Evolutionary conservation across 2,329 filamentous ascomycete genomes (phyloP).

Genomic region (Epichloe festucae): DNA sequence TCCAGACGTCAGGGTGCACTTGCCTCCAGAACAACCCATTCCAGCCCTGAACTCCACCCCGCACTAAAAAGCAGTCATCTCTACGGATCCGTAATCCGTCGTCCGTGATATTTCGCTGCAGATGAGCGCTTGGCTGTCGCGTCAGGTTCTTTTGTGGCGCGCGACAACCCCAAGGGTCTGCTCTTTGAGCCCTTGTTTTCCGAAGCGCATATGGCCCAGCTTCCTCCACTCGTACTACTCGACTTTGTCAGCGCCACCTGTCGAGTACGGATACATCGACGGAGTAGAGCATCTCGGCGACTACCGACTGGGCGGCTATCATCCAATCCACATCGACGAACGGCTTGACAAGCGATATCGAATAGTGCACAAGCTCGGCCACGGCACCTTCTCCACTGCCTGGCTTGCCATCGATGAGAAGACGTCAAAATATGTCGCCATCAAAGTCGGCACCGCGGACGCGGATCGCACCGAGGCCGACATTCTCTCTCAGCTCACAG

Average conservation of each 20-base stretch:
- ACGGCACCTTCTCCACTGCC: conserved; percentile 16
- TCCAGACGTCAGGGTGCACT: too few relatives aligned
- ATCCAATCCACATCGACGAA: conserved; percentile 28
- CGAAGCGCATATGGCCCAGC: neutral
- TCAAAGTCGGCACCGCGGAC: conserved; percentile 21
- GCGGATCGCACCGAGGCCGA: conserved; percentile 10
- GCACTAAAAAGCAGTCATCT: too few relatives aligned
- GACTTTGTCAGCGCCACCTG: neutral
- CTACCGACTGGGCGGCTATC: conserved; percentile 16
- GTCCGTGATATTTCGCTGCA: conserved; percentile 12
- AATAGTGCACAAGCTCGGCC: conserved; percentile 28
- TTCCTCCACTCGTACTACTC: conserved; percentile 1
- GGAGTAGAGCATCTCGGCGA: conserved; percentile 13
- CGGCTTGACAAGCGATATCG: conserved; percentile 24
- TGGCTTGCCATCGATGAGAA: conserved; percentile 21
- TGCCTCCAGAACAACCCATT: too few relatives aligned
- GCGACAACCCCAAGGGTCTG: too few relatives aligned
- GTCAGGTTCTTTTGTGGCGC: neutral
- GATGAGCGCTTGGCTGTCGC: neutral
- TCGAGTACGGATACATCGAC: conserved; percentile 10
- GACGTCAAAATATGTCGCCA: conserved; percentile 16
- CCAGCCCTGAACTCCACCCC: too few relatives aligned
- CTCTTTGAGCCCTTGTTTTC: neutral
- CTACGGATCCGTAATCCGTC: too few relatives aligned
- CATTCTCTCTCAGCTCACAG: conserved; percentile 9